Base-by-base conservation (phyloP, 208 protist genomes). In the Trypanosoma lewisi region DNA sequence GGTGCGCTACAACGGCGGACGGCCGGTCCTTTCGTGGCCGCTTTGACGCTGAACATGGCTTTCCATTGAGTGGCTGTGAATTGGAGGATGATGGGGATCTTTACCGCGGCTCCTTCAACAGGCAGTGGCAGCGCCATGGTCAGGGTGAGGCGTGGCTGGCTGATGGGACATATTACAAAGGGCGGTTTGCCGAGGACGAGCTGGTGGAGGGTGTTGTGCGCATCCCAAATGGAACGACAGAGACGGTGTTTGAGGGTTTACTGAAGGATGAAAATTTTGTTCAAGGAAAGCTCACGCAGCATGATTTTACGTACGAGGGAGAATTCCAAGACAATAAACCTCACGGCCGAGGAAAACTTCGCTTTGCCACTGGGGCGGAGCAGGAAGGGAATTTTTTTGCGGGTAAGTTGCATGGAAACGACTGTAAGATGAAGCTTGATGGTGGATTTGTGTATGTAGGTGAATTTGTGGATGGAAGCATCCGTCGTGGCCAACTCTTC, bases 51-150 rank as follows among this genome's bases (percentile, higher is more conserved):
- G 9, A 52, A 16, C 23, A 63, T 8, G 87, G 86, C n/a, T 83
- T 81, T 64, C 91, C 89, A 0, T 75, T 94, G 4, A 37, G 67
- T 2, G 89, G 88, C 6, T 84, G 80, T 41, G 70, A 90, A 44
- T 77, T 97, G 19, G 85, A 94, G 60, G 92, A 97, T 37, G 92
- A 97, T 47, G 92, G 92, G 1, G 86, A 94, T 56, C 50, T 93
- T 5, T 97, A 97, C 68, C 56, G 70, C n/a, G 92, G 92, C 9
- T 76, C 59, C 14, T 97, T 93, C 68, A 96, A 97, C 65, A 31
- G 28, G 0, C 57, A 73, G 39, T 97, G 92, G 90, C 86, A 96
- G 77, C 87, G 92, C 12, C 77, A 96, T 23, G 92, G 92, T 16
- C 31, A 62, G 2, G 92, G 92, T 7, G 82, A 92, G 70, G 87